phyloP scores from a whole-genome alignment of 345 rosid species.

The Citrus reticulata region DNA sequence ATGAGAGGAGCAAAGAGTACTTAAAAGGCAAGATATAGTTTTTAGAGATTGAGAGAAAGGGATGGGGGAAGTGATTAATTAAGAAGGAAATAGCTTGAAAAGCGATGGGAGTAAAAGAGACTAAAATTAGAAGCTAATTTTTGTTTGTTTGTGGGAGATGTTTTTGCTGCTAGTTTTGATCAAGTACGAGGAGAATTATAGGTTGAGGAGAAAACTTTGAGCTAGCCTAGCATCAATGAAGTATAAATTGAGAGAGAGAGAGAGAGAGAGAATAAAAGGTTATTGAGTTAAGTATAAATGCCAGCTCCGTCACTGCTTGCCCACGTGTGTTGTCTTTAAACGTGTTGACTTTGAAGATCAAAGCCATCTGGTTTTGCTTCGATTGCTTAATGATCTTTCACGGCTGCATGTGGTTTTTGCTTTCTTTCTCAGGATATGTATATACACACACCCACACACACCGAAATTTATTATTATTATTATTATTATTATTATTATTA shows the following conservation, averaged over 20 bases:
- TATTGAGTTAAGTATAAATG: constrained; percentile 15
- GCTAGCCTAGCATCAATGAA: constrained; percentile 12
- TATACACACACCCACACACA: too few species aligned
- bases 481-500: too few species aligned
- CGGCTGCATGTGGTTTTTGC: constrained; percentile 47
- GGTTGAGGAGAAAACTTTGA: constrained; percentile 2
- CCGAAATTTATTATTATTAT: too few species aligned
- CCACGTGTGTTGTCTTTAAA: constrained; percentile 53
- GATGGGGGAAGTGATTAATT: constrained; percentile 13
- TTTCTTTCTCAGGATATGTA: constrained; percentile 13
- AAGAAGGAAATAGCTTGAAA: constrained; percentile 21
- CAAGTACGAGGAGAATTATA: constrained; percentile 9
- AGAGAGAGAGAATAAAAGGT: neutral
- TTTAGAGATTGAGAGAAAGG: constrained; percentile 2
- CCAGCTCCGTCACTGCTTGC: constrained; percentile 43
- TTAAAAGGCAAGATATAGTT: constrained; percentile 76
- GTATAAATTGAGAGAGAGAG: neutral
- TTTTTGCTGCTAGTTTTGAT: constrained; percentile 6
- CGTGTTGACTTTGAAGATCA: constrained; percentile 34
- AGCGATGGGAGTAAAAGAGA: constrained; percentile 6
- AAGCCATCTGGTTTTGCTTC: constrained; percentile 6
- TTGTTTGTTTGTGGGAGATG: constrained; percentile 7
- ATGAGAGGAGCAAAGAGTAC: constrained; percentile 36
- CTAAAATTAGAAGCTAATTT: constrained; percentile 19
- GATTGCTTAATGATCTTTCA: neutral